Conservation (phyloP, 768 basidiomycete genomes). For the Termitomyces bulborhizus region DNA sequence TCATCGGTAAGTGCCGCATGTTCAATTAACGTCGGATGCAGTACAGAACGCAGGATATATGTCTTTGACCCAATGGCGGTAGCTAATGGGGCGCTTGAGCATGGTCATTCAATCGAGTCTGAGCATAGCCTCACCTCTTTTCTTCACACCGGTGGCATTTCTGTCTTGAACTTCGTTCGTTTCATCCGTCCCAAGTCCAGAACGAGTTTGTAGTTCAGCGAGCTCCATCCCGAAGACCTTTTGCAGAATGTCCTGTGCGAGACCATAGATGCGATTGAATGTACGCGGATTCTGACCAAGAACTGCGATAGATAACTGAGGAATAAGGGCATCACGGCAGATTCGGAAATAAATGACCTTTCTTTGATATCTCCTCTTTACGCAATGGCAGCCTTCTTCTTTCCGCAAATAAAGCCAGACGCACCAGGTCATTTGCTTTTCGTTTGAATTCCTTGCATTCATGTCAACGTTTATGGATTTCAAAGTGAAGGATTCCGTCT, state of each 20-base stretch:
- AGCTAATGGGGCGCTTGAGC: slow-evolving; percentile 24
- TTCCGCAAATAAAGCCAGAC: slow-evolving; percentile 79
- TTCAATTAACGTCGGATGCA: slow-evolving; percentile 59
- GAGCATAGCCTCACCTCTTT: slow-evolving; percentile 42
- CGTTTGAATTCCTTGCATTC: slow-evolving; percentile 49
- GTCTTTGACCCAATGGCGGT: slow-evolving; percentile 61
- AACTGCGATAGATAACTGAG: slow-evolving; percentile 17
- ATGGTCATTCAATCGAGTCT: background rate
- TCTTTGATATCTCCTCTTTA: slow-evolving; percentile 84
- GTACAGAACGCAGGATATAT: slow-evolving; percentile 76
- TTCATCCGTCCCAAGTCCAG: slow-evolving; percentile 42
- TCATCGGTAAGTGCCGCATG: slow-evolving; percentile 51
- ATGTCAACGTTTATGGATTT: background rate
- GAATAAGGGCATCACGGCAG: background rate
- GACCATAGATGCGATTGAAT: slow-evolving; percentile 59
- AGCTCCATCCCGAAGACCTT: slow-evolving; percentile 81
- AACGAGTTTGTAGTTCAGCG: slow-evolving; percentile 65
- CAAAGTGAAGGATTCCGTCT: background rate
- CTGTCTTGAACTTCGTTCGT: slow-evolving; percentile 36
- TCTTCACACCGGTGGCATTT: slow-evolving; percentile 54
- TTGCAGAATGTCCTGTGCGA: slow-evolving; percentile 59
- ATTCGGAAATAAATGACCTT: slow-evolving; percentile 38
- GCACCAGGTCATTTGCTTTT: slow-evolving; percentile 66
- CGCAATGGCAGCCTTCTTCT: slow-evolving; percentile 59
- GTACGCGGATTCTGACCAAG: slow-evolving; percentile 36